A percentile compares a stretch with the other conserved stretches of the same genome.
phyloP scores from a whole-genome alignment of 352 stramenopile species.

The Phytophthora citricola region DNA sequence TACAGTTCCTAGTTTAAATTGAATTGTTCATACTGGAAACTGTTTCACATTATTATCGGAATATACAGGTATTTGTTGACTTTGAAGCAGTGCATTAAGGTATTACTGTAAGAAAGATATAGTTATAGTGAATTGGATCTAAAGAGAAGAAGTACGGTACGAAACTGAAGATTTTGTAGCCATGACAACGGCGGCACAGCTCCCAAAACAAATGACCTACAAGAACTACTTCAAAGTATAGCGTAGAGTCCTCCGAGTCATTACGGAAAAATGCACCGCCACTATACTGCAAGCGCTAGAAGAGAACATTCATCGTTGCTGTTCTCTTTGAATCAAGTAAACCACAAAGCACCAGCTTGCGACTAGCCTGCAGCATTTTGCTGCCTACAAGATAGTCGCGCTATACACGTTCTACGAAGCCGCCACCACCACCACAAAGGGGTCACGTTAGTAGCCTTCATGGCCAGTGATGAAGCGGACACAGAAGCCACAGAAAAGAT shows the following conservation, averaged over 20 bases:
- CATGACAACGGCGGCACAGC: neutral
- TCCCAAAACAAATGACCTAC: too few species aligned
- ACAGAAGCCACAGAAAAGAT: neutral
- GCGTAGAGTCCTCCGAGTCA: too few species aligned
- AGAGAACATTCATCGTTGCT: neutral
- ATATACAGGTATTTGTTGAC: too few species aligned
- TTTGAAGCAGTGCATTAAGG: too few species aligned
- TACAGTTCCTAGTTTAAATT: too few species aligned
- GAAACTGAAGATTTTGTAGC: slow-evolving; percentile 10
- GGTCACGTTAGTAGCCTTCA: slow-evolving; percentile 3
- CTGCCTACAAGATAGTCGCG: neutral
- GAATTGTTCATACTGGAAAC: too few species aligned
- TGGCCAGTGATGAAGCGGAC: neutral
- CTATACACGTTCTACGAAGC: neutral
- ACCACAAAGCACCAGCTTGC: neutral
- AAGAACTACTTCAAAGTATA: too few species aligned
- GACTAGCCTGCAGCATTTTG: neutral
- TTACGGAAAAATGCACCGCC: neutral
- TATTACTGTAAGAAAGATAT: too few species aligned
- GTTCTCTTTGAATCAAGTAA: neutral
- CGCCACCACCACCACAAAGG: slow-evolving; percentile 10
- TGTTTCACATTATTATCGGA: too few species aligned
- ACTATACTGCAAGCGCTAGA: neutral
- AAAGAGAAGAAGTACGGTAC: slow-evolving; percentile 1
- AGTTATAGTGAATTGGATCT: neutral